Evolutionary conservation across 208 protist species (phyloP).

Genomic region (Vickermania spadyakhi): DNA sequence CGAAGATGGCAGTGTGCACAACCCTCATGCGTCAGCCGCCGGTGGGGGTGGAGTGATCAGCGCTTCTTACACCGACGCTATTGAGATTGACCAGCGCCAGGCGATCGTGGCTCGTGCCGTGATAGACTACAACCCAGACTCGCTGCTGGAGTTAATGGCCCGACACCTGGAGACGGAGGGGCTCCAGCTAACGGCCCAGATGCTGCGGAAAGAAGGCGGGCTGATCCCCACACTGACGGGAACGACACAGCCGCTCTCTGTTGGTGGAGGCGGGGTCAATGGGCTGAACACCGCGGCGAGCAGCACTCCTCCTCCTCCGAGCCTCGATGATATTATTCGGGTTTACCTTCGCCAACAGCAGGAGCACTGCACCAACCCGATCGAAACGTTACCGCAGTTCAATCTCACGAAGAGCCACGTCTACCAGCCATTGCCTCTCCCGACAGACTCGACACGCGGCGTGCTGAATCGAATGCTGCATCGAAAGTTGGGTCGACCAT

Average conservation of each 20-base stretch:
- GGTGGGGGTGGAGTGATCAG: slow-evolving; percentile 14
- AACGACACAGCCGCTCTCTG: slow-evolving; percentile 2
- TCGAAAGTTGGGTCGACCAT: slow-evolving; percentile 34
- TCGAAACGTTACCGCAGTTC: slow-evolving; percentile 83
- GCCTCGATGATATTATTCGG: slow-evolving; percentile 49
- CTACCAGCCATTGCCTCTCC: slow-evolving; percentile 41
- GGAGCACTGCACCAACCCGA: slow-evolving; percentile 66
- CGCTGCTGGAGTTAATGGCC: slow-evolving; percentile 62
- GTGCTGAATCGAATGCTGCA: slow-evolving; percentile 51
- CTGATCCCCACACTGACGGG: slow-evolving; percentile 7
- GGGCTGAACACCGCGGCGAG: slow-evolving; percentile 6
- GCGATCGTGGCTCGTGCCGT: slow-evolving; percentile 58
- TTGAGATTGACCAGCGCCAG: slow-evolving; percentile 66
- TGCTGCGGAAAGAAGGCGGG: slow-evolving; percentile 37
- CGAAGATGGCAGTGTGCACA: background rate
- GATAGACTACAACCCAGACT: slow-evolving; percentile 70
- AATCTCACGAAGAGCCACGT: slow-evolving; percentile 75
- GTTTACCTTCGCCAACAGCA: slow-evolving; percentile 82
- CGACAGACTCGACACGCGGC: slow-evolving; percentile 58
- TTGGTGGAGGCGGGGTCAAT: slow-evolving; percentile 7
- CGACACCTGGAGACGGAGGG: slow-evolving; percentile 64
- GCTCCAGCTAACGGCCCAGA: slow-evolving; percentile 26
- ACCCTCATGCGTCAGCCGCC: background rate
- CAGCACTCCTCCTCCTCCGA: background rate
- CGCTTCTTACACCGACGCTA: background rate